phyloP scores from a whole-genome alignment of 2,329 filamentous ascomycete species.

The Calonectria leucothoes region DNA sequence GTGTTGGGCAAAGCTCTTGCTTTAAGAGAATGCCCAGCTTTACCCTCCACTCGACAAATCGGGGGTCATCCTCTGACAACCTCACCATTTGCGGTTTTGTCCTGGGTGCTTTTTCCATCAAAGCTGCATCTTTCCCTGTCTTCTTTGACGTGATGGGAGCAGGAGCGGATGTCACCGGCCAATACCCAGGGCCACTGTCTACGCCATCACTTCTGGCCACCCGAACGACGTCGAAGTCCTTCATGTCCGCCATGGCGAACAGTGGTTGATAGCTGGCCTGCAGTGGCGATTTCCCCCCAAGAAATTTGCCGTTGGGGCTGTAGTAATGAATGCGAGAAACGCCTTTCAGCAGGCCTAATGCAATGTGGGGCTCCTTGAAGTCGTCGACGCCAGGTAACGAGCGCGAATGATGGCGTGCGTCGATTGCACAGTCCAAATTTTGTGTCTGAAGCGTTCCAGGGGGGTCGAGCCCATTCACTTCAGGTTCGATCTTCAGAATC shows the following conservation, averaged over 20 bases:
- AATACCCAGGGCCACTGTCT: slow-evolving; percentile 58
- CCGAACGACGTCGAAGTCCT: slow-evolving; percentile 55
- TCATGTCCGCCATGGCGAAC: slow-evolving; percentile 47
- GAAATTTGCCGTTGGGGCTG: background rate
- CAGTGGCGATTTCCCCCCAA: background rate
- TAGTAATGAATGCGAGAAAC: background rate
- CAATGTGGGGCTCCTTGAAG: slow-evolving; percentile 3
- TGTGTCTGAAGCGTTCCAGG: background rate
- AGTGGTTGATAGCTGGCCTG: background rate
- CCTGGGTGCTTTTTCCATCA: slow-evolving; percentile 50
- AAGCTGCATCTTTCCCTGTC: slow-evolving; percentile 47
- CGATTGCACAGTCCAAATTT: background rate
- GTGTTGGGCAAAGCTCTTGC: slow-evolving; percentile 55
- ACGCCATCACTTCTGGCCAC: slow-evolving; percentile 59
- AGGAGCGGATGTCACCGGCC: slow-evolving; percentile 48
- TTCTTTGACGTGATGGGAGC: slow-evolving; percentile 49
- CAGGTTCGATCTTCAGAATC: background rate
- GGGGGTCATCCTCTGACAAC: slow-evolving; percentile 55
- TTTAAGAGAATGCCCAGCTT: slow-evolving; percentile 59
- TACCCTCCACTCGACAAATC: slow-evolving; percentile 58
- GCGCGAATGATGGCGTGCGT: background rate
- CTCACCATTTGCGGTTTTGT: slow-evolving; percentile 57
- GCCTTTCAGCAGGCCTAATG: background rate
- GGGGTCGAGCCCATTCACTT: background rate
- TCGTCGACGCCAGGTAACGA: slow-evolving; percentile 6